A percentile compares a stretch with the other conserved stretches of the same genome.
These are phyloP conservation scores for Microbotryum saponariae DNA, from an alignment of 1,284 basidiomycete species.

Conservation along the genomic window DNA sequence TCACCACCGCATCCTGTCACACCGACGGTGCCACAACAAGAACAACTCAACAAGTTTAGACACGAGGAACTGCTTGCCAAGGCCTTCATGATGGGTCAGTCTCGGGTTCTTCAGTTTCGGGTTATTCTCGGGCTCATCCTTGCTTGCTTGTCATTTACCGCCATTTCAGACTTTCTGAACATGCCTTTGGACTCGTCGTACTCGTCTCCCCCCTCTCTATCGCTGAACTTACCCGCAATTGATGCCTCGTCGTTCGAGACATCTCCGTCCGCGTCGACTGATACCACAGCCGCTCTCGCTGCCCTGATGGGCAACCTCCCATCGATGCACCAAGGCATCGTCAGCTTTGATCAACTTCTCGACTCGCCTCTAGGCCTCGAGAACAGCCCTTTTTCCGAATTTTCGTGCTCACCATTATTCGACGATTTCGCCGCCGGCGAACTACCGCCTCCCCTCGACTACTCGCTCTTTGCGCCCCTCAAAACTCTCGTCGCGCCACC, in stretches of 20 bases:
- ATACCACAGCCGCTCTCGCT: neutral
- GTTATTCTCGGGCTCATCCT: no score
- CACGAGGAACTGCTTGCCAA: no score
- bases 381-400: constrained; percentile 16
- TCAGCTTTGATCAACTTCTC: constrained; percentile 2
- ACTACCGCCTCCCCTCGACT: constrained; percentile 38
- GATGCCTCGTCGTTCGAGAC: neutral
- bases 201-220: no score
- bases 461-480: constrained; percentile 35
- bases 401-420: constrained; percentile 23
- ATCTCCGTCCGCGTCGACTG: neutral
- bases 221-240: neutral
- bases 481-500: neutral
- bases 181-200: no score
- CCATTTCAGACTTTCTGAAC: no score
- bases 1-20: no score
- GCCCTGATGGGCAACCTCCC: neutral
- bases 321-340: no score
- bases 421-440: constrained; percentile 1
- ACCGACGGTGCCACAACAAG: no score
- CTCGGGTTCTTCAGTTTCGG: no score
- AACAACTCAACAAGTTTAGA: no score
- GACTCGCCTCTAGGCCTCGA: constrained; percentile 20
- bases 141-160: no score
- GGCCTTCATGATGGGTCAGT: no score